Evolutionary conservation across 2,329 filamentous ascomycete species (phyloP).

Genomic region (Myriosclerotinia scirpicola): DNA sequence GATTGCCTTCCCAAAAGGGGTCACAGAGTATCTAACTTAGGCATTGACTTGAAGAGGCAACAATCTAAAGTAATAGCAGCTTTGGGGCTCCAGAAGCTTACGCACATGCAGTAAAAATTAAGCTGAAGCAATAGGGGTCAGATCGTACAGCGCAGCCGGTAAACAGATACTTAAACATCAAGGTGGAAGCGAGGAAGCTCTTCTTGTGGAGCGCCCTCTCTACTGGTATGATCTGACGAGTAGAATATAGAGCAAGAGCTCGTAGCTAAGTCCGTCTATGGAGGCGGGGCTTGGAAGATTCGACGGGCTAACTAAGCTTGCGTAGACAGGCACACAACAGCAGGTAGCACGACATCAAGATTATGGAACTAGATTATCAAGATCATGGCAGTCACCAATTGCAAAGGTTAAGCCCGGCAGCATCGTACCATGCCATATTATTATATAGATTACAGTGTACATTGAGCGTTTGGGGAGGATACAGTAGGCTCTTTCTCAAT

Average conservation of each 20-base stretch:
- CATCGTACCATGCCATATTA: not conserved
- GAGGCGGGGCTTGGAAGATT: not conserved
- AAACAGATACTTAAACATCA: not conserved
- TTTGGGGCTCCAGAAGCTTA: not conserved
- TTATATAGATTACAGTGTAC: not conserved
- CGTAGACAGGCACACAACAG: not conserved
- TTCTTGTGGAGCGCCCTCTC: not conserved
- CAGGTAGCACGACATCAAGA: not conserved
- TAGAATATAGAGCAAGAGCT: not conserved
- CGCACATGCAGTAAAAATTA: not conserved
- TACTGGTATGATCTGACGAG: not conserved
- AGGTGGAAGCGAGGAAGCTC: not conserved
- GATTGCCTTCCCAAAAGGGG: too few species aligned
- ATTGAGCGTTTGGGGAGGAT: not conserved
- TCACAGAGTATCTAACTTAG: not conserved
- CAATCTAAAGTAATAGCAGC: not conserved
- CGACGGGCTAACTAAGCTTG: not conserved
- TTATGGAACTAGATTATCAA: not conserved
- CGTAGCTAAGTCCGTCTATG: too few species aligned
- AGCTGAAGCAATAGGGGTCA: too few species aligned
- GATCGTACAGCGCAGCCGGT: not conserved
- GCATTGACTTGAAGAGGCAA: not conserved
- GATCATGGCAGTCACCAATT: not conserved
- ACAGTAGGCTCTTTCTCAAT: not conserved
- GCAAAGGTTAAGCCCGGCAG: not conserved